Evolutionary conservation across 179 eudicot species (phyloP).

Genomic region (Heliamphora pulchella): DNA sequence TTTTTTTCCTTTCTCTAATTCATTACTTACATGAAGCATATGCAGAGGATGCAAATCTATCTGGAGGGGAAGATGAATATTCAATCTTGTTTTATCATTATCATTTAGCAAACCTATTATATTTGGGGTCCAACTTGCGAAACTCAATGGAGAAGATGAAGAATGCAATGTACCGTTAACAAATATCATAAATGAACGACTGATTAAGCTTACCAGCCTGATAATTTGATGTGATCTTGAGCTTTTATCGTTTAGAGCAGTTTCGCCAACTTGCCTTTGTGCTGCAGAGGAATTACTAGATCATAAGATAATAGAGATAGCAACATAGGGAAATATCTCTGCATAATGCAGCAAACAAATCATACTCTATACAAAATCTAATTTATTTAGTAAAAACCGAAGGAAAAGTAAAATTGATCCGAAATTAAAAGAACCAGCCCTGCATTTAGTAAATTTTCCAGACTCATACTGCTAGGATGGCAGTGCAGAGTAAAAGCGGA

Average conservation of each 20-base stretch:
- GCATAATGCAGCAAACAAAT: not conserved
- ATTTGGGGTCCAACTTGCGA: not conserved
- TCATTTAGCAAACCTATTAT: not conserved
- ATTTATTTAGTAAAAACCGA: not conserved
- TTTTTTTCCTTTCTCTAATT: not conserved
- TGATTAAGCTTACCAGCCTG: conserved; percentile 54
- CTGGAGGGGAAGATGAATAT: not conserved
- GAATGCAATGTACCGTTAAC: not conserved
- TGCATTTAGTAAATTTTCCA: not conserved
- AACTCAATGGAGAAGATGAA: not conserved
- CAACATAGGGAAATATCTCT: not conserved
- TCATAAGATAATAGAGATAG: not conserved
- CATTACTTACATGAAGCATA: not conserved
- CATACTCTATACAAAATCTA: not conserved
- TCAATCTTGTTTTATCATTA: not conserved
- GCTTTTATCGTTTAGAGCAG: conserved; percentile 82
- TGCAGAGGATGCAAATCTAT: not conserved
- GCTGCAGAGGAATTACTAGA: conserved; percentile 42
- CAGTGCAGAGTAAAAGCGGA: conserved; percentile 3
- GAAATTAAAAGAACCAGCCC: not conserved
- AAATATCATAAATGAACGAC: not conserved
- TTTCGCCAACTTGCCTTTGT: conserved; percentile 95
- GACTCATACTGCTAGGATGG: not conserved
- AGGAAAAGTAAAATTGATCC: not conserved
- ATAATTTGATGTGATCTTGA: conserved; percentile 98